Percentiles rank a stretch among this genome's conserved stretches.
Conservation (phyloP, 2,329 filamentous ascomycete genomes). For the Ascosphaera apis region DNA sequence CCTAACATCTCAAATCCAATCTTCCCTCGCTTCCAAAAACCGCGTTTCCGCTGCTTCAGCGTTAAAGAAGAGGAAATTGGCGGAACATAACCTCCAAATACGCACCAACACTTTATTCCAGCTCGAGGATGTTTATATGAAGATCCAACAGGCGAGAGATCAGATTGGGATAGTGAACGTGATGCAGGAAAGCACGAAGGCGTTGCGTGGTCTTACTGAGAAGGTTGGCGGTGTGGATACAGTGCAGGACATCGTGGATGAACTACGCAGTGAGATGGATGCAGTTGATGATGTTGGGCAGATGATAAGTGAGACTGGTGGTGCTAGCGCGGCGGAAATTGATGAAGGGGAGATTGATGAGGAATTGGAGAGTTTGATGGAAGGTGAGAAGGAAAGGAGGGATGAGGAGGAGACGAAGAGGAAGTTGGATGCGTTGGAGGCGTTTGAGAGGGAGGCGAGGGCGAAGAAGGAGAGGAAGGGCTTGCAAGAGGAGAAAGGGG, state of each 20-base stretch:
- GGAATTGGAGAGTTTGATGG: constrained; percentile 57
- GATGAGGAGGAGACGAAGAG: constrained; percentile 25
- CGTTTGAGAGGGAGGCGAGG: constrained; percentile 15
- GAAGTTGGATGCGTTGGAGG: constrained; percentile 26
- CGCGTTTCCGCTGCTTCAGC: constrained; percentile 51
- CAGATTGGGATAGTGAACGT: constrained; percentile 64
- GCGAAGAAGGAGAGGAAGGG: constrained; percentile 15
- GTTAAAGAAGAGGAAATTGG: constrained; percentile 60
- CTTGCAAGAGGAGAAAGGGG: constrained; percentile 7
- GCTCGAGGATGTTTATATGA: constrained; percentile 60
- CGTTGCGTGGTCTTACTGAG: constrained; percentile 49
- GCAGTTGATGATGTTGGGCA: constrained; percentile 62
- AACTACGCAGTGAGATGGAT: constrained; percentile 55
- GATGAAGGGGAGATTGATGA: constrained; percentile 74
- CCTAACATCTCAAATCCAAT: constrained; percentile 35
- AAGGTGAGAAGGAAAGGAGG: constrained; percentile 26
- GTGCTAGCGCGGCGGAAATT: constrained; percentile 22
- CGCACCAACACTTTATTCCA: constrained; percentile 54
- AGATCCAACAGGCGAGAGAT: constrained; percentile 65
- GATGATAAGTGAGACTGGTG: constrained; percentile 43
- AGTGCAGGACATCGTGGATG: constrained; percentile 54
- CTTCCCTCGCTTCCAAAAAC: constrained; percentile 51
- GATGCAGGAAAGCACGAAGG: constrained; percentile 55
- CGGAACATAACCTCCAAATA: constrained; percentile 48
- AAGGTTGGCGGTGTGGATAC: constrained; percentile 54